Evolutionary conservation across 2,329 filamentous ascomycete species (phyloP).

Genomic region (Simplicillium aogashimaense): DNA sequence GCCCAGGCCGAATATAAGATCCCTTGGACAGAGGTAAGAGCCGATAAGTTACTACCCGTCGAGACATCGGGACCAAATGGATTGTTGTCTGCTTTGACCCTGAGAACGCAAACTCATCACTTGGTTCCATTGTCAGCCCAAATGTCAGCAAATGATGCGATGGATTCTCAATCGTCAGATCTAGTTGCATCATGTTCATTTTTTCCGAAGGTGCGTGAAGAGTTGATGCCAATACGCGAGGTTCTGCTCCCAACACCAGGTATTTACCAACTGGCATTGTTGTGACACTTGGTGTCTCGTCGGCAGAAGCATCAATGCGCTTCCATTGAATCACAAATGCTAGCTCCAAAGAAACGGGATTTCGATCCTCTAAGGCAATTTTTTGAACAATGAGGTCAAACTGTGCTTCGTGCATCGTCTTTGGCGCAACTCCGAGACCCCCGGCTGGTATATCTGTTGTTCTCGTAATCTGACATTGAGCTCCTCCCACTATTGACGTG

Average conservation of each 20-base stretch:
- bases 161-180: conserved; percentile 76
- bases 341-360: conserved; percentile 64
- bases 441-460: conserved; percentile 25
- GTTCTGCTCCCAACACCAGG: conserved; percentile 72
- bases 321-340: conserved; percentile 71
- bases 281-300: conserved; percentile 44
- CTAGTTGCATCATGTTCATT: conserved; percentile 31
- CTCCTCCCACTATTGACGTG: conserved; percentile 49
- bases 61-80: conserved; percentile 73
- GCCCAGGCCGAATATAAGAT: conserved; percentile 58
- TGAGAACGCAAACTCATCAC: conserved; percentile 85
- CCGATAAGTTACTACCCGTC: conserved; percentile 63
- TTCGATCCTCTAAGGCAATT: conserved; percentile 69
- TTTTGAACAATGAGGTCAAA: conserved; percentile 73
- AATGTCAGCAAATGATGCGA: conserved; percentile 94
- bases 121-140: conserved; percentile 83
- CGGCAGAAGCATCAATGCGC: conserved; percentile 31
- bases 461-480: conserved; percentile 42
- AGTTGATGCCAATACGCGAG: conserved; percentile 63
- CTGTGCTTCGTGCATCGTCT: conserved; percentile 59
- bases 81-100: conserved; percentile 73
- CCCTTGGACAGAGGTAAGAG: conserved; percentile 59
- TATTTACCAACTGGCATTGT: conserved; percentile 71
- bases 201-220: conserved; percentile 28
- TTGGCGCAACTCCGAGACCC: conserved; percentile 46